Percentiles rank a stretch among this genome's conserved stretches.
Conservation (phyloP, 2,329 filamentous ascomycete genomes). For the Penicillium sp. region DNA sequence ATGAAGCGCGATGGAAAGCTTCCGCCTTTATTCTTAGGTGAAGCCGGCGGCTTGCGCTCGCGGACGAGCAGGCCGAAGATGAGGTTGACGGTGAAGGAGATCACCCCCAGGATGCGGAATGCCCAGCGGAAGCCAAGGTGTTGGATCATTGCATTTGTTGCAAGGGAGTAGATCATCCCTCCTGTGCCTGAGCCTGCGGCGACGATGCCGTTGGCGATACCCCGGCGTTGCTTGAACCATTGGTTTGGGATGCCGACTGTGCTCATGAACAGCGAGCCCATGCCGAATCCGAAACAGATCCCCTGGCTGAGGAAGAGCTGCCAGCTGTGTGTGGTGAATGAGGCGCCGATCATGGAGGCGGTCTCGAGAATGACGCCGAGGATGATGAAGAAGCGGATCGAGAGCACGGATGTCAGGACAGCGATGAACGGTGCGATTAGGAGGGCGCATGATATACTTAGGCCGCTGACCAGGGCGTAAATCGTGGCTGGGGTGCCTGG, state of each 20-base stretch:
- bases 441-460: conserved; percentile 11
- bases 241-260: conserved; percentile 45
- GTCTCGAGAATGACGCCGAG: conserved; percentile 40
- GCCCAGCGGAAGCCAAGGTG: neutral
- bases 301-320: conserved; percentile 50
- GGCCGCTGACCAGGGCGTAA: conserved; percentile 14
- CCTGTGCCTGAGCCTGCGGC: conserved; percentile 48
- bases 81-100: neutral
- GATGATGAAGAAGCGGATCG: conserved; percentile 5
- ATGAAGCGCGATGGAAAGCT: neutral
- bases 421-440: conserved; percentile 9
- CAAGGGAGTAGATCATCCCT: conserved; percentile 29
- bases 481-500: neutral
- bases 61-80: neutral
- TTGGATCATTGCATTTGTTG: neutral
- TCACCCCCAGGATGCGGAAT: neutral
- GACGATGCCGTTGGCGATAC: conserved; percentile 48
- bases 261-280: conserved; percentile 49
- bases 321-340: conserved; percentile 44
- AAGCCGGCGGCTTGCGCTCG: neutral
- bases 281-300: conserved; percentile 44
- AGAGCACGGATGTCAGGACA: neutral
- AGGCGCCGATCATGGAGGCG: conserved; percentile 42
- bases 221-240: conserved; percentile 48
- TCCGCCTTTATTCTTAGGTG: neutral